These are phyloP conservation scores for Aspergillus sp. DNA, from an alignment of 2,329 filamentous ascomycete species.

Conservation along the genomic window DNA sequence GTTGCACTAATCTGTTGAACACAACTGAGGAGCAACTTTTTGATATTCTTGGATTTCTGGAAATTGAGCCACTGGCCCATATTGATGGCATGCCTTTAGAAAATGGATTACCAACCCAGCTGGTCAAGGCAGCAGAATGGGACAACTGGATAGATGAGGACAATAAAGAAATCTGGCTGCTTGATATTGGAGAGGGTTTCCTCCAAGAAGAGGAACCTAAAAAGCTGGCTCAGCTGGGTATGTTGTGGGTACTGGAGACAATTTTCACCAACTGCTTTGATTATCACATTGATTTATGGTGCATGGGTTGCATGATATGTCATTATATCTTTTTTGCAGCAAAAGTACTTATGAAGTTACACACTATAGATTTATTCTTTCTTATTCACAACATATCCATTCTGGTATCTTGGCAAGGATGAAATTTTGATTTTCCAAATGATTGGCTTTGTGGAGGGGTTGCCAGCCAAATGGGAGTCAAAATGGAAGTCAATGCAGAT, in stretches of 20 bases:
- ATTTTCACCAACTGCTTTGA: conserved; percentile 24
- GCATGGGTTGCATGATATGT: conserved; percentile 17
- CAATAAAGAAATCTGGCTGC: conserved; percentile 16
- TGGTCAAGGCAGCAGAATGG: conserved; percentile 19
- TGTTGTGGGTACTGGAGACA: conserved; percentile 22
- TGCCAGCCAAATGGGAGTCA: too few relatives aligned
- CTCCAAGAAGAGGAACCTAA: conserved; percentile 12
- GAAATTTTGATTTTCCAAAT: too few relatives aligned
- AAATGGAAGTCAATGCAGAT: too few relatives aligned
- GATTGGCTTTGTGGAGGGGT: too few relatives aligned
- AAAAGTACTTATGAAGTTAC: neutral
- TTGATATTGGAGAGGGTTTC: conserved; percentile 20
- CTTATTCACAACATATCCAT: too few relatives aligned
- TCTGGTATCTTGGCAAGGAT: too few relatives aligned
- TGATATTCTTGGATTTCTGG: conserved; percentile 10
- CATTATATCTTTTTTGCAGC: neutral
- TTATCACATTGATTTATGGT: conserved; percentile 27
- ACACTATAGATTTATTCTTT: conserved; percentile 15
- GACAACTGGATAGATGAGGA: conserved; percentile 19
- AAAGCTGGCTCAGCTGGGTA: conserved; percentile 15
- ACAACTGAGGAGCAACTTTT: conserved; percentile 12
- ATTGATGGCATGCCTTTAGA: too few relatives aligned
- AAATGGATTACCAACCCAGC: too few relatives aligned
- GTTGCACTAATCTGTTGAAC: conserved; percentile 7
- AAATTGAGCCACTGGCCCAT: conserved; percentile 12